Evolutionary conservation across 495 filamentous ascomycete species (phyloP).

Genomic region (Aspergillus saccharolyticus): DNA sequence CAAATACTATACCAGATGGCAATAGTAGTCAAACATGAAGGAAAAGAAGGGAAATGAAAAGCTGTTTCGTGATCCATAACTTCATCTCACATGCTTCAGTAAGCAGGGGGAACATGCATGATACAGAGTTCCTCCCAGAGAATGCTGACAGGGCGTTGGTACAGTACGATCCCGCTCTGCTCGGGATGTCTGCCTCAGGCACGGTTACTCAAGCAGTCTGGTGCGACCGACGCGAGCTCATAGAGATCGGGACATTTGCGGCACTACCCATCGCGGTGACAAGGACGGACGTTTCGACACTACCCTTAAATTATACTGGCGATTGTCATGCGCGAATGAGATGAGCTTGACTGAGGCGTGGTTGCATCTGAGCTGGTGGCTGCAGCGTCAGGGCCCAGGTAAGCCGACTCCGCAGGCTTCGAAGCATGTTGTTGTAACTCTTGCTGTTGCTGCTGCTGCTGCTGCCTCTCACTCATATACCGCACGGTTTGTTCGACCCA

Average conservation of each 20-base stretch:
- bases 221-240: background rate
- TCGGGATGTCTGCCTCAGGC: background rate
- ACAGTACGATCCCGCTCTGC: background rate
- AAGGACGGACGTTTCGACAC: too few relatives aligned
- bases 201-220: background rate
- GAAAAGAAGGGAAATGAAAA: background rate
- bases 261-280: too few relatives aligned
- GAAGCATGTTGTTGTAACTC: slow-evolving; percentile 9
- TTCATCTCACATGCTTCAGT: slow-evolving; percentile 20
- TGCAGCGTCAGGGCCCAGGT: slow-evolving; percentile 31
- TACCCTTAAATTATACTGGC: slow-evolving; percentile 62
- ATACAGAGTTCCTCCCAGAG: background rate
- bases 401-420: slow-evolving; percentile 24
- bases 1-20: background rate
- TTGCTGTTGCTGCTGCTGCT: slow-evolving; percentile 21
- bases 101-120: background rate
- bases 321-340: slow-evolving; percentile 65
- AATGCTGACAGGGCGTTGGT: background rate
- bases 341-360: slow-evolving; percentile 31
- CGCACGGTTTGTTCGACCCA: slow-evolving; percentile 47
- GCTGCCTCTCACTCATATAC: slow-evolving; percentile 41
- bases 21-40: background rate
- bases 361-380: slow-evolving; percentile 36
- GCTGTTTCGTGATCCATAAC: slow-evolving; percentile 18
- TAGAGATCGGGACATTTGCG: background rate